Evolutionary conservation across 805 yeast species (phyloP).

Genomic region (Tetrapisispora arboricola): DNA sequence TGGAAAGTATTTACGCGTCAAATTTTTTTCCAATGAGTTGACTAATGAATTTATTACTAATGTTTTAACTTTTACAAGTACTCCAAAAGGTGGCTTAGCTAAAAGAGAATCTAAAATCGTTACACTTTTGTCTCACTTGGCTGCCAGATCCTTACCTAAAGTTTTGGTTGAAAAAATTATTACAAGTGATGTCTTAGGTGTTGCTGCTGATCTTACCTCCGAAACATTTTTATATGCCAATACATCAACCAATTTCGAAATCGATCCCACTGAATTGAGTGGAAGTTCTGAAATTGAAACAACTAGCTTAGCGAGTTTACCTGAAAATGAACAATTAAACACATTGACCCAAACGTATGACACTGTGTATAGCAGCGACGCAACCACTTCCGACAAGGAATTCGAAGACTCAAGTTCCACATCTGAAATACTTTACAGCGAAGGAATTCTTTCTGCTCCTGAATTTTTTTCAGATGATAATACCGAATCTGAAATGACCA

Average conservation of each 20-base stretch:
- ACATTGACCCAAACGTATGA: no score
- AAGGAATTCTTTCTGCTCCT: no score
- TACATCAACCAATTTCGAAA: not conserved
- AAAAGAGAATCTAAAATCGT: conserved; percentile 3
- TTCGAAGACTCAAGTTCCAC: no score
- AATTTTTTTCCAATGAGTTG: conserved; percentile 14
- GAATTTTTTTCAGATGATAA: no score
- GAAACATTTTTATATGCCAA: not conserved
- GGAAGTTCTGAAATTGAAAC: not conserved
- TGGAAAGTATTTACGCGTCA: conserved; percentile 21
- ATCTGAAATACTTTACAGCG: no score
- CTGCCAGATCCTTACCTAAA: conserved; percentile 6
- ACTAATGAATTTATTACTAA: conserved; percentile 9
- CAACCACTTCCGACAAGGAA: no score
- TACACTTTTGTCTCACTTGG: conserved; percentile 7
- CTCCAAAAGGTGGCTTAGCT: no score
- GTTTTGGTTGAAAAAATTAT: conserved; percentile 3
- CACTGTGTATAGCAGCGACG: no score
- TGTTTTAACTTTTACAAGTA: conserved; percentile 9
- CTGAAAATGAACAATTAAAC: no score
- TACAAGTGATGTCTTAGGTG: not conserved
- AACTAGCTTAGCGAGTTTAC: no score
- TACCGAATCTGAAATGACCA: no score
- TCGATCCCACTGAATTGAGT: no score
- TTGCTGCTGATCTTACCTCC: not conserved